A percentile compares a stretch with the other conserved stretches of the same genome.
Conservation (phyloP, 768 basidiomycete genomes). For the Suillus alpinus region DNA sequence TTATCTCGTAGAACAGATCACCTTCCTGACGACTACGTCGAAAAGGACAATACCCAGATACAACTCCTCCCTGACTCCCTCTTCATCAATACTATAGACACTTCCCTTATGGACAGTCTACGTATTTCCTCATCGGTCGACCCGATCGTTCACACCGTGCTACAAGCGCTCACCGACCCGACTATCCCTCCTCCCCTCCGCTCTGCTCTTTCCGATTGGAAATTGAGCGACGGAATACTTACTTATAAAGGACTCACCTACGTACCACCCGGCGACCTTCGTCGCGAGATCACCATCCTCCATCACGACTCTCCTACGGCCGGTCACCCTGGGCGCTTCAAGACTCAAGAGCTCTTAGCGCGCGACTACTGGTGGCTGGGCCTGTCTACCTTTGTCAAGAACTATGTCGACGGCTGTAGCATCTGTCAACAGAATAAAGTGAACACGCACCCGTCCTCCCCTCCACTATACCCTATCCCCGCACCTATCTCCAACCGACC, state of each 20-base stretch:
- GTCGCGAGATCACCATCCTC: background rate
- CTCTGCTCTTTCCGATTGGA: background rate
- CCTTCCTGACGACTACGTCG: background rate
- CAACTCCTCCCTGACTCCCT: too few relatives aligned
- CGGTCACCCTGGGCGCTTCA: background rate
- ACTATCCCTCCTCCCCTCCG: background rate
- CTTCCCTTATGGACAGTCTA: too few relatives aligned
- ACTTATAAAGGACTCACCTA: background rate
- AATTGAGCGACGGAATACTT: background rate
- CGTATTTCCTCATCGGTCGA: too few relatives aligned
- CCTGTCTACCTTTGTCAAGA: background rate
- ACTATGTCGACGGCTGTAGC: background rate
- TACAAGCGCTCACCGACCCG: background rate
- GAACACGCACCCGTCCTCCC: background rate
- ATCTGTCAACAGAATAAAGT: conserved; percentile 1
- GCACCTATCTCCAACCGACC: background rate
- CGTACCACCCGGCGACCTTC: too few relatives aligned
- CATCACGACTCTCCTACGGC: background rate
- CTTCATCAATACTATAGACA: too few relatives aligned
- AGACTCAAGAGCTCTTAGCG: background rate
- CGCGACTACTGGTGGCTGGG: background rate
- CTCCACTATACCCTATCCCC: background rate
- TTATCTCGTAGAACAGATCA: background rate
- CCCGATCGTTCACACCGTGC: too few relatives aligned
- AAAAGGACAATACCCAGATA: background rate